Percentiles rank a stretch among this genome's conserved stretches.
Conservation (phyloP, 2,329 filamentous ascomycete species). For the Neopestalotiopsis clavispora region DNA sequence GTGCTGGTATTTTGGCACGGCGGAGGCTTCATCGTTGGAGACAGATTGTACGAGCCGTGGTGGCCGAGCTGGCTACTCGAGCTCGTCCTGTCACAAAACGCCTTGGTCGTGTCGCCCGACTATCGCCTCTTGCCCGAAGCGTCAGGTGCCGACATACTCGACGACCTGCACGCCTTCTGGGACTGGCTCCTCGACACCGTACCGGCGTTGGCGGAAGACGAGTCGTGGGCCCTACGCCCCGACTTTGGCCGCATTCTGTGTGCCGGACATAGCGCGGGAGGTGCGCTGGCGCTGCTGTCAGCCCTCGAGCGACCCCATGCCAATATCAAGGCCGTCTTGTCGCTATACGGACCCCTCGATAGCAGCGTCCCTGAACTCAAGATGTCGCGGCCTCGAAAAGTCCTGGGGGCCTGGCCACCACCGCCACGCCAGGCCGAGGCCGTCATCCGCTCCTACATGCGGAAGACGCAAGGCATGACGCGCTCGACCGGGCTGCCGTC, state of each 20-base stretch:
- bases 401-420: conserved; percentile 12
- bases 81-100: conserved; percentile 40
- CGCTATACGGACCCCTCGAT: conserved; percentile 8
- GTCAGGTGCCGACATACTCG: conserved; percentile 48
- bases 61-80: conserved; percentile 38
- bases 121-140: conserved; percentile 58
- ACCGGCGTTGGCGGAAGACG: not conserved
- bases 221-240: conserved; percentile 18
- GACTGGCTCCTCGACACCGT: conserved; percentile 41
- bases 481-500: conserved; percentile 5
- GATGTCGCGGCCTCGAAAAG: conserved; percentile 11
- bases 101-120: conserved; percentile 52
- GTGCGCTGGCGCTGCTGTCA: conserved; percentile 29
- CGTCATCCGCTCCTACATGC: conserved; percentile 3
- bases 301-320: conserved; percentile 24
- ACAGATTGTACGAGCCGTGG: conserved; percentile 16
- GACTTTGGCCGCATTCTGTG: conserved; percentile 23
- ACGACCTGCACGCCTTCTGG: conserved; percentile 54
- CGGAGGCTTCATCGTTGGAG: conserved; percentile 14
- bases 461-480: conserved; percentile 5
- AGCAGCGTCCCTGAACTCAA: conserved; percentile 9
- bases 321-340: conserved; percentile 22
- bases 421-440: conserved; percentile 12
- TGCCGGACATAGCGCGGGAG: conserved; percentile 28
- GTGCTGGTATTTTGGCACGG: conserved; percentile 16